phyloP scores from a whole-genome alignment of 163 green algal genomes.

The Prototheca cutis region DNA sequence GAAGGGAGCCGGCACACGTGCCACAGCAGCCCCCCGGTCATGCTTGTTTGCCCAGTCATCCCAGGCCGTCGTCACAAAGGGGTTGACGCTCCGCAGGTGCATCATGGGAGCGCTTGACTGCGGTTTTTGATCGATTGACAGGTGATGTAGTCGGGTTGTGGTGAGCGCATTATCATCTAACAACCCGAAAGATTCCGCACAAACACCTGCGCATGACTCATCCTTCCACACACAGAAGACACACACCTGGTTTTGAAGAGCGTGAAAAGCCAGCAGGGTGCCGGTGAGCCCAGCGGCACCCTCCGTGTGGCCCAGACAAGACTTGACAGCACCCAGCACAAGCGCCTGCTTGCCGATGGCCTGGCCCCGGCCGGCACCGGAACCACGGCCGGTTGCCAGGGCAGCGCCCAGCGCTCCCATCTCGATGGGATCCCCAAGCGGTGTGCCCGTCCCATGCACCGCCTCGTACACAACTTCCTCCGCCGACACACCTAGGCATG shows the following conservation, averaged over 20 bases:
- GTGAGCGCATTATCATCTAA: too few species aligned
- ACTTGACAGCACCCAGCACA: conserved; percentile 55
- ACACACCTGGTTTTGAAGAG: not conserved
- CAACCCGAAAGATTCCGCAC: too few species aligned
- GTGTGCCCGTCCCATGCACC: conserved; percentile 56
- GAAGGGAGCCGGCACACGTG: not conserved
- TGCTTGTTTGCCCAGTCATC: conserved; percentile 5
- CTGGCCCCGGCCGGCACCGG: not conserved
- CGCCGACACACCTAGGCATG: not conserved
- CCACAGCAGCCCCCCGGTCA: not conserved
- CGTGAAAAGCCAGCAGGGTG: conserved; percentile 17
- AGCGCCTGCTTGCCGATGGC: too few species aligned
- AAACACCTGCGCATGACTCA: too few species aligned
- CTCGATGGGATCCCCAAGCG: conserved; percentile 75
- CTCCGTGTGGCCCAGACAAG: conserved; percentile 65
- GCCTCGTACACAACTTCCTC: conserved; percentile 10
- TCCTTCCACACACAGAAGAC: too few species aligned
- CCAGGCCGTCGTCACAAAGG: conserved; percentile 30
- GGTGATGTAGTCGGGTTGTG: too few species aligned
- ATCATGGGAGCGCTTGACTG: conserved; percentile 28
- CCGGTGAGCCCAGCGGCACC: conserved; percentile 55
- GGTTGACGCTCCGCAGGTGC: conserved; percentile 55
- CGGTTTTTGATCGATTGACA: not conserved
- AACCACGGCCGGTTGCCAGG: conserved; percentile 4
- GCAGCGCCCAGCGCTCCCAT: conserved; percentile 35